phyloP scores from a whole-genome alignment of 2,329 filamentous ascomycete species.

The Arachnopeziza araneosa region DNA sequence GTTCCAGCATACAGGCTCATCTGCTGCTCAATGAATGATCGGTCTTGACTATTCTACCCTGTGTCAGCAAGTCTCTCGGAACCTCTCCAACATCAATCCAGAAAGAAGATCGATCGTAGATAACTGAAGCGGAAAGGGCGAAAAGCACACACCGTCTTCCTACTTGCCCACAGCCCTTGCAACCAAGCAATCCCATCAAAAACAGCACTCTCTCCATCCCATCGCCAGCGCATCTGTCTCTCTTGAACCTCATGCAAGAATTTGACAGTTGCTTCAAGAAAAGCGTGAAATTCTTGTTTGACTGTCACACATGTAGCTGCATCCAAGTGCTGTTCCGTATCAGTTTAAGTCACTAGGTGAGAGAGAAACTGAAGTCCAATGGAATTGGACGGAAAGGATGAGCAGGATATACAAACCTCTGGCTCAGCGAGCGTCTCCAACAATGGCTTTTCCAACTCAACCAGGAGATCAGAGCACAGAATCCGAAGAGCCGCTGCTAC shows the following conservation, averaged over 20 bases:
- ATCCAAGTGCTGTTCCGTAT: not conserved
- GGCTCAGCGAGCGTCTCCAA: not conserved
- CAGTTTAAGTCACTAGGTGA: not conserved
- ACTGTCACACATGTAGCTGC: not conserved
- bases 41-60: constrained; percentile 27
- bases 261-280: constrained; percentile 22
- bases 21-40: constrained; percentile 32
- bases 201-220: constrained; percentile 17
- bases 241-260: constrained; percentile 28
- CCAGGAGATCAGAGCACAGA: constrained; percentile 19
- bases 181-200: constrained; percentile 24
- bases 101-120: no score
- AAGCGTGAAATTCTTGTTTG: constrained; percentile 22
- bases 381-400: not conserved
- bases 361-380: no score
- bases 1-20: constrained; percentile 23
- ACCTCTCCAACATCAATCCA: no score
- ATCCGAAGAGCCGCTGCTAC: constrained; percentile 19
- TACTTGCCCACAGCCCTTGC: constrained; percentile 31
- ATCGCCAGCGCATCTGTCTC: constrained; percentile 20
- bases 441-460: constrained; percentile 24
- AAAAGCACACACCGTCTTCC: constrained; percentile 21
- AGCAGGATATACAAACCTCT: not conserved
- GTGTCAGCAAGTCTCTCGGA: not conserved
- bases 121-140: no score